Evolutionary conservation across 345 rosid genomes (phyloP), one percentile per base, ranked within the genome.

Genomic region (Rhizophora apiculata): DNA sequence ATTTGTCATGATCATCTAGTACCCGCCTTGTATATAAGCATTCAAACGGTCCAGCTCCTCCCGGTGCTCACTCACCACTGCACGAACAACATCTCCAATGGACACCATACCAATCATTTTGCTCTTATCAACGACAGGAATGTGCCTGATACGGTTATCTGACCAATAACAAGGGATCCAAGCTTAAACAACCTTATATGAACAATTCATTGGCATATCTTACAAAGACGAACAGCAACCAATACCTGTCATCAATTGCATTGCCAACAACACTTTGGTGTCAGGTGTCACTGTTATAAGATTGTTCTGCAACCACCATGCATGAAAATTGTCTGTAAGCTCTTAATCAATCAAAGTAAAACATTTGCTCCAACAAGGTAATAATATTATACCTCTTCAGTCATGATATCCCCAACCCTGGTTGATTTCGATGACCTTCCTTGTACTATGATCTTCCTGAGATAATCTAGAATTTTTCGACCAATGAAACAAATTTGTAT

Each of bases 351-450:
- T 22, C 26, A 37, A 37, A 8, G 39, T 5, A 22, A 58, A 3
- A 22, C 9, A 4, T 20, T 3, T 34, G 10, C 27, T 19, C 15
- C 31, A n/a, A 21, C 3, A 21, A 26, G 56, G 54, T 31, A 19
- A 62, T 7, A 43, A 24, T 18, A 30, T 13, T 1, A 57, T 85
- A 95, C 99, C 99, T 91, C 99, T 71, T 95, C 97, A 49, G 99
- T 95, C 99, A 95, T 95, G 73, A 91, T 95, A 81, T 95, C 97
- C 56, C 99, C 99, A 52, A 91, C 99, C 82, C 89, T 95, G 2
- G 99, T 95, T 18, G 97, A 89, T 81, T 89, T 95, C 69, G 99
- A 95, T 75, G 99, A 95, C 84, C 96, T 88, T 65, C 99, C 99
- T 74, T 95, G 99, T 56, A 95, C 89, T 56, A 95, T 95, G 77